Base-by-base conservation (phyloP, 2,329 filamentous ascomycete genomes). In the Tolypocladium inflatum region DNA sequence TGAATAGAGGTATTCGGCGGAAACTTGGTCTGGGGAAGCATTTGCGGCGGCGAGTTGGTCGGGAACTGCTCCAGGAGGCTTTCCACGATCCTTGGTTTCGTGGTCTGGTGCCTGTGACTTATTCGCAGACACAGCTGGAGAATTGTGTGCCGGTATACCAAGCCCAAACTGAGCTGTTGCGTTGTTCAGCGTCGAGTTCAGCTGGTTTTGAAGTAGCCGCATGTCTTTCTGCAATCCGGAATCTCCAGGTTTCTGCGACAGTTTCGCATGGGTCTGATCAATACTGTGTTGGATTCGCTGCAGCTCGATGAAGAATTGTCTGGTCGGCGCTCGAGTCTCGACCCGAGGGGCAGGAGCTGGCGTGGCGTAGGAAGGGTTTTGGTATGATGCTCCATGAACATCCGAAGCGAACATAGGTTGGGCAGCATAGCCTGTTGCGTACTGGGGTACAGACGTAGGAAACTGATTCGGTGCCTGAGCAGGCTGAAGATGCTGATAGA, bases 141-240 rank as follows among this genome's bases (percentile, higher is more conserved):
- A 37, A 5, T 10, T 8, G 1, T 52, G 17, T 21, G 48, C 30
- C 4, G 9, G 9, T 15, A 21, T 35, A 11, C 9, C n/a, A 1
- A 35, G 26, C 23, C 15, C 45, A 21, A 37, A n/a, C 6, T 51
- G 50, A 13, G 59, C 58, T 17, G 65, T 67, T 8, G 63, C 64
- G n/a, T 60, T 59, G 57, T 73, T 68, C 30, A 73, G 37, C 4
- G 64, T 63, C 23, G 55, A 48, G 50, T 73, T 71, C 30, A 73
- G 64, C 50, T 64, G 59, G 42, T 64, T 56, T 55, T 72, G 71
- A 2, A 72, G 61, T n/a, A 51, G 58, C 11, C 65, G 61, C 41
- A 67, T 48, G 10, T 69, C 63, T 8, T 57, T 57, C 19, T 65
- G 64, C n/a, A 73, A 56, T 2, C 57, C 45, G 15, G 38, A 26